Base-by-base conservation (phyloP, 305 asterid genomes). In the Solanum chacoense region DNA sequence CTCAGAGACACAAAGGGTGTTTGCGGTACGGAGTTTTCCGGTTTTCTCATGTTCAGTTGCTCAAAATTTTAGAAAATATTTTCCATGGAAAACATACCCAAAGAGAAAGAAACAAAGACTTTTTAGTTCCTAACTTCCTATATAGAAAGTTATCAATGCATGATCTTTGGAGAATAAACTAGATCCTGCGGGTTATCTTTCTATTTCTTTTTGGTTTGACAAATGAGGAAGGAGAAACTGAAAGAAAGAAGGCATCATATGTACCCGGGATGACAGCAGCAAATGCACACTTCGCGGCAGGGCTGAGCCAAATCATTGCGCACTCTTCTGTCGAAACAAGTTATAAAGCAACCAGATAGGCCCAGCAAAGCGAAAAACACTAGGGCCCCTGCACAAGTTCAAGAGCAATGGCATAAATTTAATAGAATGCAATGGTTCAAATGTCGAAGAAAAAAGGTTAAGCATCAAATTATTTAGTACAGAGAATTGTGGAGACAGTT, bases 201-300 rank as follows among this genome's bases (percentile, higher is more conserved):
- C 87, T 11, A 42, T 59, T 31, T 11, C 22, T 20, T 50, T 20
- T 50, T 84, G 31, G 32, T 50, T 55, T 31, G 74, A 84, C 28
- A 32, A 22, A 11, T 32, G 12, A 31, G 73, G 37, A 40, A 79
- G 13, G 12, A 55, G 3, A 55, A 84, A 31, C 74, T 38, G 65
- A 31, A 50, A 50, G 87, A 59, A 83, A 50, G 31, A 50, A 79
- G 65, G 65, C n/a, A 38, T 79, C 16, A 65, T 78, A 83, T 77
- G 45, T 93, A 97, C 99, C 98, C 97, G 37, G 99, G 98, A 80
- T 96, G 98, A 91, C 98, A 97, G 93, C 99, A 97, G 91, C 98
- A 95, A 90, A 95, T 93, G 86, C 99, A 97, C 92, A 97, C 90
- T 89, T 97, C 98, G 84, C 99, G 91, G 90, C 99, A 97, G 86